Conservation (phyloP, 1,284 basidiomycete species). For the Sphagnurus paluster region DNA sequence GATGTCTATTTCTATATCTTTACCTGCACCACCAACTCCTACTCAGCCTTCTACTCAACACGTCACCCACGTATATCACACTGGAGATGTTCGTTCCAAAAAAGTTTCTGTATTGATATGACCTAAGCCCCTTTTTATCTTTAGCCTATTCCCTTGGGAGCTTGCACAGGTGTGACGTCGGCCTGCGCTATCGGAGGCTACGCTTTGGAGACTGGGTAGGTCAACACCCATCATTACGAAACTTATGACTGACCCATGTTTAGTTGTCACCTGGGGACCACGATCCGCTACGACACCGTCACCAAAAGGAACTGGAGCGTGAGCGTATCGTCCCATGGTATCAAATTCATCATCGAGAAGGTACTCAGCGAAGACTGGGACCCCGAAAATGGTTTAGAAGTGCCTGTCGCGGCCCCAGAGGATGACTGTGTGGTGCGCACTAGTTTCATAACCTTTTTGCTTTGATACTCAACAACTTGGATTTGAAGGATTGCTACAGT, state of each 20-base stretch:
- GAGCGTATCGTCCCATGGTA: constrained; percentile 77
- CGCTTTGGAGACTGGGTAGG: constrained; percentile 57
- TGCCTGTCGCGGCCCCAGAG: constrained; percentile 42
- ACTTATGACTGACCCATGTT: constrained; percentile 10
- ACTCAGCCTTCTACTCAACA: constrained; percentile 54
- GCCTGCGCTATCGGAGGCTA: constrained; percentile 61
- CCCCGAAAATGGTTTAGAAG: constrained; percentile 36
- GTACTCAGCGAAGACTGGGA: constrained; percentile 74
- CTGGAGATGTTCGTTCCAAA: constrained; percentile 50
- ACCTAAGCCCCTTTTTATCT: background rate
- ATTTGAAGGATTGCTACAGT: constrained; percentile 61
- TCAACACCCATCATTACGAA: constrained; percentile 21
- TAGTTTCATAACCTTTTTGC: constrained; percentile 12
- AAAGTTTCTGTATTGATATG: background rate
- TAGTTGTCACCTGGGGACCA: constrained; percentile 81
- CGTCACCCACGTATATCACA: constrained; percentile 73
- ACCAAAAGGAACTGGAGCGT: constrained; percentile 81
- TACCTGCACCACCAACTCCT: constrained; percentile 3
- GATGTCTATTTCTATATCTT: constrained; percentile 7
- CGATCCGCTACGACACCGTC: constrained; percentile 88
- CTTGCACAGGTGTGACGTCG: constrained; percentile 60
- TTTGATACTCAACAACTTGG: background rate
- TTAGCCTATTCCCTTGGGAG: constrained; percentile 63
- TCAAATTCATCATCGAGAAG: constrained; percentile 73
- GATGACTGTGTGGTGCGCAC: constrained; percentile 47